Evolutionary conservation across 768 basidiomycete genomes (phyloP).

Genomic region (Astraeus odoratus): DNA sequence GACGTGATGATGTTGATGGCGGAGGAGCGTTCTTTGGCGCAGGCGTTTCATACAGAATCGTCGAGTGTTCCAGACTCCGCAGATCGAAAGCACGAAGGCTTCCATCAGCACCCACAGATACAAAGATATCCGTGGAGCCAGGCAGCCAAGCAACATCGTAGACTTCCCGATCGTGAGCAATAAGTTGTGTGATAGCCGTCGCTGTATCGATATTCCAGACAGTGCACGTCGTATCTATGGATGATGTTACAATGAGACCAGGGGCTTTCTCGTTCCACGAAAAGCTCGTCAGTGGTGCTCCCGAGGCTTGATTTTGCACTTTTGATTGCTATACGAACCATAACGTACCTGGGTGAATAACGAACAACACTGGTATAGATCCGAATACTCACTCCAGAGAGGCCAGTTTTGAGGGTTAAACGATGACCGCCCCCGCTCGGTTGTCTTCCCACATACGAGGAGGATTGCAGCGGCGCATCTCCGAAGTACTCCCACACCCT

Average conservation of each 20-base stretch:
- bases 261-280: constrained; percentile 96
- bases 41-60: constrained; percentile 93
- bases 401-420: constrained; percentile 64
- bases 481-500: constrained; percentile 85
- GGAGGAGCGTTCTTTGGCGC: constrained; percentile 66
- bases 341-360: constrained; percentile 6
- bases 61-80: constrained; percentile 93
- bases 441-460: constrained; percentile 67
- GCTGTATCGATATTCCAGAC: constrained; percentile 97
- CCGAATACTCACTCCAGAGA: constrained; percentile 63
- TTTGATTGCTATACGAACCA: constrained; percentile 69
- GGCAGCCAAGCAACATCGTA: constrained; percentile 99
- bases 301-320: constrained; percentile 74
- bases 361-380: constrained; percentile 3
- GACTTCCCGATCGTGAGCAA: constrained; percentile 93
- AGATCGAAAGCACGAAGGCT: constrained; percentile 95
- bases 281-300: constrained; percentile 92
- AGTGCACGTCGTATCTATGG: constrained; percentile 97
- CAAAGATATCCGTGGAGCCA: constrained; percentile 91
- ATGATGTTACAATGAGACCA: constrained; percentile 89
- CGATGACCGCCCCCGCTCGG: constrained; percentile 51
- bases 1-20: constrained; percentile 54
- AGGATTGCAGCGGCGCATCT: constrained; percentile 51
- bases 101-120: constrained; percentile 96
- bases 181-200: constrained; percentile 92